These are phyloP conservation scores for Beta lomatogona DNA, from an alignment of 179 eudicot genomes.

Conservation along the genomic window DNA sequence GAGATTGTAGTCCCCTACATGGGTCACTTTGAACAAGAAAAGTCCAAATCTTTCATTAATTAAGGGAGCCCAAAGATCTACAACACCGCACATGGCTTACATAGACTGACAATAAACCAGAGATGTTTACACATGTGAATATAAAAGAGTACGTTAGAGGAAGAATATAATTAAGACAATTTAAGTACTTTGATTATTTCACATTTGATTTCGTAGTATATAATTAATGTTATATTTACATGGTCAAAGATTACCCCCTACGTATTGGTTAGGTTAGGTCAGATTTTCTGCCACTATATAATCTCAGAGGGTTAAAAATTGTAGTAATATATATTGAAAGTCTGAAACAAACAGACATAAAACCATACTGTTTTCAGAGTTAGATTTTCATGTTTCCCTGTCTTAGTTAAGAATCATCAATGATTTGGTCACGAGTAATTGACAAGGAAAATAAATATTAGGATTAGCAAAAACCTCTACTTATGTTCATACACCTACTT, in stretches of 20 bases:
- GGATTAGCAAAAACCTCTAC: too few species aligned
- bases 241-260: constrained; percentile 18
- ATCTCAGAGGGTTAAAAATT: constrained; percentile 3
- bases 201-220: background rate
- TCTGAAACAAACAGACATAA: constrained; percentile 28
- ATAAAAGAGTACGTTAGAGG: background rate
- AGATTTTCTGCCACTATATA: constrained; percentile 29
- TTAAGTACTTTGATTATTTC: background rate
- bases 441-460: background rate
- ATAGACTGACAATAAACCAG: constrained; percentile 27
- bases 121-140: constrained; percentile 29
- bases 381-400: constrained; percentile 35
- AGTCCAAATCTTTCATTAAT: constrained; percentile 32
- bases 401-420: constrained; percentile 25
- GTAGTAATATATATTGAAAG: background rate
- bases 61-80: constrained; percentile 34
- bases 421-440: constrained; percentile 28
- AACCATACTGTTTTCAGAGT: constrained; percentile 33
- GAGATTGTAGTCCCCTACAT: constrained; percentile 35
- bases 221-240: background rate
- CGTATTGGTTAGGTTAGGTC: constrained; percentile 20
- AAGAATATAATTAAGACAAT: background rate
- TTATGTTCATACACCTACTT: background rate
- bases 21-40: constrained; percentile 38
- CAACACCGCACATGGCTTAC: constrained; percentile 39